Percentiles rank a stretch among this genome's conserved stretches.
Conservation (phyloP, 768 basidiomycete genomes). For the Cystobasidium tubakii region DNA sequence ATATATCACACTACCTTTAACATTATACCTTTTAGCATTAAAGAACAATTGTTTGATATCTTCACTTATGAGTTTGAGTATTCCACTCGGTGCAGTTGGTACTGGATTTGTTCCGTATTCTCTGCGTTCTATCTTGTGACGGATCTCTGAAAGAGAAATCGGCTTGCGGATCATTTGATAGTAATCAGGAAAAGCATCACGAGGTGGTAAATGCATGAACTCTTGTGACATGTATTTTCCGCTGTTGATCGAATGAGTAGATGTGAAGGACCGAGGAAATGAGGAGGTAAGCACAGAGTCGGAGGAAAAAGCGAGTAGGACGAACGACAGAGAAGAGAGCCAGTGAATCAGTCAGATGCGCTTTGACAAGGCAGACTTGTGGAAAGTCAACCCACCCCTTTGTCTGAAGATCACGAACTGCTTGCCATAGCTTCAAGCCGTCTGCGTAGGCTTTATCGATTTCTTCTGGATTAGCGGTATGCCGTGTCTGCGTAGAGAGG, state of each 20-base stretch:
- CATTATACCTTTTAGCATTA: slow-evolving; percentile 46
- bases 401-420: neutral
- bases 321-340: neutral
- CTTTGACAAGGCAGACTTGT: neutral
- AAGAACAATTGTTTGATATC: slow-evolving; percentile 40
- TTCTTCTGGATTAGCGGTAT: slow-evolving; percentile 5
- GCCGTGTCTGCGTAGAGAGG: neutral
- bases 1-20: slow-evolving; percentile 40
- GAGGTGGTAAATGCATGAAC: slow-evolving; percentile 40
- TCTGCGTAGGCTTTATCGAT: slow-evolving; percentile 8
- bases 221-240: slow-evolving; percentile 17
- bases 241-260: slow-evolving; percentile 1
- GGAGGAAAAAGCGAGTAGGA: neutral
- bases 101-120: slow-evolving; percentile 32
- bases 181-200: slow-evolving; percentile 39
- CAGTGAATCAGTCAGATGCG: neutral
- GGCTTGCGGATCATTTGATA: slow-evolving; percentile 44
- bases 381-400: too few relatives aligned
- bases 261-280: neutral
- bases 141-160: slow-evolving; percentile 40
- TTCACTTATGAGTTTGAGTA: neutral
- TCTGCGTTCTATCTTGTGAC: slow-evolving; percentile 38
- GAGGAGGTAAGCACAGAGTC: neutral
- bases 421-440: slow-evolving; percentile 6
- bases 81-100: neutral